These are phyloP conservation scores for Scorias spongiosa DNA, from an alignment of 2,329 filamentous ascomycete species.

Conservation along the genomic window DNA sequence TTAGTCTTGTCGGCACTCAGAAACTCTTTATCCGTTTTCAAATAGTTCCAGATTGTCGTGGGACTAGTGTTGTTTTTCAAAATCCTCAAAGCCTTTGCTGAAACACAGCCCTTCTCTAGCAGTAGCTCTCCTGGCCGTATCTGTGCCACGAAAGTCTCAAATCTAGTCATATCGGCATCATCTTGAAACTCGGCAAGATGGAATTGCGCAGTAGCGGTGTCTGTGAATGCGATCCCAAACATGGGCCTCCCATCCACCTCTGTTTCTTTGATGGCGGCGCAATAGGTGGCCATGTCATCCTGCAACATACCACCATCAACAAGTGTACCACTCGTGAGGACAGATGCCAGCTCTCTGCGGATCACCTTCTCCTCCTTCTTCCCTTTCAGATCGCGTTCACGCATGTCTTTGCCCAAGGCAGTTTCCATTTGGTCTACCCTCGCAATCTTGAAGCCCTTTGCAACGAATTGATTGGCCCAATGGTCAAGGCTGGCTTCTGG, in stretches of 20 bases:
- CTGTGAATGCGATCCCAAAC: constrained; percentile 87
- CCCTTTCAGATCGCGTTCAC: constrained; percentile 57
- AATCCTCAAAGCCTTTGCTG: constrained; percentile 78
- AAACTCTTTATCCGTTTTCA: constrained; percentile 79
- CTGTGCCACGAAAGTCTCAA: constrained; percentile 92
- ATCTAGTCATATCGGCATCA: constrained; percentile 85
- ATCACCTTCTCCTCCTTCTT: constrained; percentile 87
- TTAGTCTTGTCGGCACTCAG: constrained; percentile 73
- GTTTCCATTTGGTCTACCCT: constrained; percentile 95
- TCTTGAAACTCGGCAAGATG: constrained; percentile 85
- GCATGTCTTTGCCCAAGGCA: constrained; percentile 92
- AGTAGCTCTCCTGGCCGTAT: constrained; percentile 77
- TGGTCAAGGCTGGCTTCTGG: constrained; percentile 89
- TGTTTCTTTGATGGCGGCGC: constrained; percentile 71
- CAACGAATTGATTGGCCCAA: constrained; percentile 97
- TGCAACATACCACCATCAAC: constrained; percentile 96
- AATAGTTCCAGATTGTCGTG: constrained; percentile 86
- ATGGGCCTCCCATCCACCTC: constrained; percentile 57
- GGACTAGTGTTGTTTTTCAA: constrained; percentile 90
- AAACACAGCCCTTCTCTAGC: constrained; percentile 67
- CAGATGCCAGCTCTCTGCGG: constrained; percentile 72
- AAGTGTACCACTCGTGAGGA: constrained; percentile 81
- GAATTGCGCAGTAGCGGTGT: constrained; percentile 91
- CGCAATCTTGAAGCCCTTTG: constrained; percentile 94
- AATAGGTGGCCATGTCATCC: constrained; percentile 94